Evolutionary conservation across 1,284 basidiomycete species (phyloP).

Genomic region (Heterobasidion annosum): DNA sequence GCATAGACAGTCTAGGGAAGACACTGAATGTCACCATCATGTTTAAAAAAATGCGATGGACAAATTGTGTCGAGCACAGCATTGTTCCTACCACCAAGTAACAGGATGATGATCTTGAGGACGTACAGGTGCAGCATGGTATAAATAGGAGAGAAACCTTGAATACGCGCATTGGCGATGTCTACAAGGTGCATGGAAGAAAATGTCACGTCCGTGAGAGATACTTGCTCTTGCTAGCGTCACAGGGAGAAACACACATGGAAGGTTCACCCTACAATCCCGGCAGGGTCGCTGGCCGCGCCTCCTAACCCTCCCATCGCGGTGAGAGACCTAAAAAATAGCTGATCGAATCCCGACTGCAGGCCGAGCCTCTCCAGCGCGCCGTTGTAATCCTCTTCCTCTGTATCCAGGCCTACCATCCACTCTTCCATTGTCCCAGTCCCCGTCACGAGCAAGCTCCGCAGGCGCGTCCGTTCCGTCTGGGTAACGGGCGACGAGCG

Average conservation of each 20-base stretch:
- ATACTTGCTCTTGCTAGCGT: not conserved
- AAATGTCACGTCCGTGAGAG: not conserved
- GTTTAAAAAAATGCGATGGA: too few relatives aligned
- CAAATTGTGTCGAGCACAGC: too few relatives aligned
- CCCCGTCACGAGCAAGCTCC: slow-evolving; percentile 53
- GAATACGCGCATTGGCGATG: too few relatives aligned
- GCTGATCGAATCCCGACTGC: slow-evolving; percentile 49
- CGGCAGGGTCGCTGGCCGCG: not conserved
- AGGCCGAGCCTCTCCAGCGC: slow-evolving; percentile 41
- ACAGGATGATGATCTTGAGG: too few relatives aligned
- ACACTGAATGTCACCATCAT: too few relatives aligned
- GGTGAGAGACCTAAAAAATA: slow-evolving; percentile 49
- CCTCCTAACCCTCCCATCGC: slow-evolving; percentile 33
- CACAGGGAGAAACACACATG: not conserved
- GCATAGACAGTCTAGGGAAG: too few relatives aligned
- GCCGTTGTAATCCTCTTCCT: slow-evolving; percentile 14
- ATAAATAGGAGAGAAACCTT: too few relatives aligned
- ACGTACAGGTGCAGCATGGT: too few relatives aligned
- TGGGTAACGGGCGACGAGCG: slow-evolving; percentile 42
- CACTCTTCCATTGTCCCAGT: slow-evolving; percentile 58
- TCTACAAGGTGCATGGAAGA: not conserved
- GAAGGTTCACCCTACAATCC: not conserved
- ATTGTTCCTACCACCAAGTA: too few relatives aligned
- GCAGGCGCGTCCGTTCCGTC: slow-evolving; percentile 58
- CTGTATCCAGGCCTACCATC: slow-evolving; percentile 29